Evolutionary conservation across 352 stramenopile genomes (phyloP).

Genomic region (Phytophthora pini): DNA sequence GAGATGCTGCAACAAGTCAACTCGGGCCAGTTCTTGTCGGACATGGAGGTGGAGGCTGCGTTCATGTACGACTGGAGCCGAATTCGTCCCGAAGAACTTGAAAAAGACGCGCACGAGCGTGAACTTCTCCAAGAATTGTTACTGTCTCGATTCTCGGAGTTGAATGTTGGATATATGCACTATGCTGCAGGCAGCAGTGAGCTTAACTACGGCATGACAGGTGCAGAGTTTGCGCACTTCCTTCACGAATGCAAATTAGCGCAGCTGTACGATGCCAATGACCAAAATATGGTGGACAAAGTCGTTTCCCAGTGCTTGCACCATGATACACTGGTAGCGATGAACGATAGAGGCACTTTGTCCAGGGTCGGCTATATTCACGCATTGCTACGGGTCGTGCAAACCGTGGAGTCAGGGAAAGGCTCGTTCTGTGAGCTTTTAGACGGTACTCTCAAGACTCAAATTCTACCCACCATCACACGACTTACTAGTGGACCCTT

Average conservation of each 20-base stretch:
- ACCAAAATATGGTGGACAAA: conserved; percentile 52
- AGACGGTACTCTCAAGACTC: conserved; percentile 51
- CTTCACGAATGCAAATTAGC: conserved; percentile 70
- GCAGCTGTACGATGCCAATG: conserved; percentile 44
- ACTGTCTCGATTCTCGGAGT: conserved; percentile 50
- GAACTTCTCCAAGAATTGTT: conserved; percentile 68
- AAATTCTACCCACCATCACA: conserved; percentile 56
- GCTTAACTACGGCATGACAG: conserved; percentile 69
- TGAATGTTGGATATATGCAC: conserved; percentile 80
- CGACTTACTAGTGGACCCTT: conserved; percentile 75
- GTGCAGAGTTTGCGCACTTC: conserved; percentile 73
- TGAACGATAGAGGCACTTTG: conserved; percentile 60
- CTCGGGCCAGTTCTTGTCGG: conserved; percentile 78
- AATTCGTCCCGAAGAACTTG: conserved; percentile 57
- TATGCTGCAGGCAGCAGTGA: conserved; percentile 76
- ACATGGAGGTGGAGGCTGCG: conserved; percentile 80
- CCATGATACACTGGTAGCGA: conserved; percentile 51
- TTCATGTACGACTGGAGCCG: conserved; percentile 84
- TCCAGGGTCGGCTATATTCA: conserved; percentile 78
- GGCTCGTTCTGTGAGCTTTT: conserved; percentile 35
- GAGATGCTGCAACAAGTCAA: conserved; percentile 82
- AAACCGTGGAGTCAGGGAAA: conserved; percentile 13
- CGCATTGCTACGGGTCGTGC: conserved; percentile 55
- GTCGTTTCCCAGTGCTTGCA: conserved; percentile 39
- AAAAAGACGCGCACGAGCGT: conserved; percentile 30